Base-by-base conservation (phyloP, 345 rosid genomes). In the Viola odorata region DNA sequence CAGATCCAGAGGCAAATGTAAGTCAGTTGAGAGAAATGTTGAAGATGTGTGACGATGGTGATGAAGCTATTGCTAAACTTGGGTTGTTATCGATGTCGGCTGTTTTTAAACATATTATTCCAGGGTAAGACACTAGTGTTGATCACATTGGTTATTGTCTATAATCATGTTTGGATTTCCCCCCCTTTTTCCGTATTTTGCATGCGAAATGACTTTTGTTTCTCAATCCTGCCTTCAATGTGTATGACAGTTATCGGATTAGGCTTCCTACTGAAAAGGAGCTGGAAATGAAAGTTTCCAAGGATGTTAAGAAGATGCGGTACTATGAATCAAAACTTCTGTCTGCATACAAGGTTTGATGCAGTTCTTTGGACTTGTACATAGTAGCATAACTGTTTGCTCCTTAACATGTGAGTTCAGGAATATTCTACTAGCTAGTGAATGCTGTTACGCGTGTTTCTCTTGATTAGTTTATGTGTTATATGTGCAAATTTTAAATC, bases 221-320 rank as follows among this genome's bases (percentile, higher is more conserved):
- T 62, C 63, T 50, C 41, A 50, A 15, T 14, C 12, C 11, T 71
- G 0, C 23, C 60, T 67, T 49, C 16, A 17, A 49, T 64, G 37
- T 41, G 58, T 54, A 54, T 7, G 49, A 57, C 85, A 94, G 99
- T 55, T 94, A 94, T 62, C 89, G 97, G 56, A 90, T 94, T 65
- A 85, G 99, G 74, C 97, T 88, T 82, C 95, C 99, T 44, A 90
- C 95, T 63, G 99, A 90, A 39, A 94, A 88, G 77, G 96, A 90
- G 86, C 81, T 85, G 12, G 96, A 94, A 84, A 90, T 90, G 97
- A 94, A 90, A 76, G 82, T 94, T 69, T 94, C 99, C 62, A 88
- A 88, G 81, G 99, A 86, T 56, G 91, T 90, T 61, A 88, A 87
- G 75, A 94, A 88, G 83, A 86, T 81, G 74, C 82, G 97, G 56